phyloP scores from a whole-genome alignment of 2,329 filamentous ascomycete genomes.

The Diplodia mutila region DNA sequence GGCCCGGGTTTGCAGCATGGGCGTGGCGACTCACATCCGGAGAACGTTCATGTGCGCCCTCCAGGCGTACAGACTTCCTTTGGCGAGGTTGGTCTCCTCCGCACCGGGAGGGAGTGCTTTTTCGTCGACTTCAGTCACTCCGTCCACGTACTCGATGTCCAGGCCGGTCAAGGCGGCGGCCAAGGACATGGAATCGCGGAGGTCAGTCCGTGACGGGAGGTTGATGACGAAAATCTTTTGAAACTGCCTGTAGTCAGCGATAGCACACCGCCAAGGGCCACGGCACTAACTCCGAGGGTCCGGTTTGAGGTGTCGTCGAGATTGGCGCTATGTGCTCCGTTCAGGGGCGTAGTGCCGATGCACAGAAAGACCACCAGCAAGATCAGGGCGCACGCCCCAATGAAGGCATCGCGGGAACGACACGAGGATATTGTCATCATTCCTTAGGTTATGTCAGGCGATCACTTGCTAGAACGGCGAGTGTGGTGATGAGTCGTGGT shows the following conservation, averaged over 20 bases:
- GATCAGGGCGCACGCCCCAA: background rate
- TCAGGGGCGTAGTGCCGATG: background rate
- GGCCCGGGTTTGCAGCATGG: background rate
- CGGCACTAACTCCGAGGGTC: slow-evolving; percentile 21
- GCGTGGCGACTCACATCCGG: background rate
- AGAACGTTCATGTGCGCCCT: slow-evolving; percentile 20
- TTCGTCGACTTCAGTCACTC: slow-evolving; percentile 42
- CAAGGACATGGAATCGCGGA: slow-evolving; percentile 55
- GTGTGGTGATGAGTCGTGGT: background rate
- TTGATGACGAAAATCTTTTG: slow-evolving; percentile 58
- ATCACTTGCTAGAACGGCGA: background rate
- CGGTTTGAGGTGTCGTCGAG: slow-evolving; percentile 8
- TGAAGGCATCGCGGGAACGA: background rate
- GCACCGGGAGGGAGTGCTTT: slow-evolving; percentile 44
- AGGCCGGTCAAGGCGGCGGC: slow-evolving; percentile 53
- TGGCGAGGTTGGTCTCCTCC: slow-evolving; percentile 2
- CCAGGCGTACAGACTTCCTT: slow-evolving; percentile 17
- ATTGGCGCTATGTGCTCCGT: background rate
- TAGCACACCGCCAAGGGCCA: too few species aligned
- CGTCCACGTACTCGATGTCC: slow-evolving; percentile 53
- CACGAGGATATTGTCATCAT: background rate
- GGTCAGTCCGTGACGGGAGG: slow-evolving; percentile 55
- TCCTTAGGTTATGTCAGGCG: background rate
- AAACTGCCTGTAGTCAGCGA: slow-evolving; percentile 46
- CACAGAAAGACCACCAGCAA: background rate